Percentiles rank a stretch among this genome's conserved stretches.
phyloP scores from a whole-genome alignment of 169 alveolate species.

The Plasmodium gallinaceum region DNA sequence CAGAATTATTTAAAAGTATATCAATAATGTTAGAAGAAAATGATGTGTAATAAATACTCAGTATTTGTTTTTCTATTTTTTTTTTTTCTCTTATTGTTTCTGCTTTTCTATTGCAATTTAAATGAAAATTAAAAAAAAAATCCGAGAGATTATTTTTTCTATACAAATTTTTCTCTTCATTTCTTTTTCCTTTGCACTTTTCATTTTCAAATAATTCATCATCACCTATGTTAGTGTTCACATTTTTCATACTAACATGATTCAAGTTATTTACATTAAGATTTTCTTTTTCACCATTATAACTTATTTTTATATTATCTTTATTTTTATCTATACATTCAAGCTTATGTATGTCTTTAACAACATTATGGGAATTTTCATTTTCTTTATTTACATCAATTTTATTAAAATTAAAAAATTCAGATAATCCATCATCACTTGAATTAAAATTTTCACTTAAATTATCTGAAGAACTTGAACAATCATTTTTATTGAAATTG shows the following conservation, averaged over 20 bases:
- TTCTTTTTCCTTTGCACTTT: background rate
- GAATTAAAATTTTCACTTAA: slow-evolving; percentile 43
- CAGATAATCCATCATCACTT: slow-evolving; percentile 13
- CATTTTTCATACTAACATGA: background rate
- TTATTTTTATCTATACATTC: background rate
- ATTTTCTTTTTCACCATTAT: background rate
- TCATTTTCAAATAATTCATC: background rate
- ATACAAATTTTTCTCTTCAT: background rate
- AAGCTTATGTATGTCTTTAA: background rate
- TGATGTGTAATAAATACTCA: slow-evolving; percentile 59
- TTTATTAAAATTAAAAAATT: slow-evolving; percentile 4
- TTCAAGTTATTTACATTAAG: background rate
- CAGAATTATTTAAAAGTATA: slow-evolving; percentile 51
- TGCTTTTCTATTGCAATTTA: slow-evolving; percentile 55
- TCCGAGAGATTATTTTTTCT: slow-evolving; percentile 3
- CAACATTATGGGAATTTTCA: background rate
- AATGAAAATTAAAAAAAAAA: slow-evolving; percentile 41
- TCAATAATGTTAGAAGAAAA: slow-evolving; percentile 59
- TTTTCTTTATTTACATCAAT: background rate
- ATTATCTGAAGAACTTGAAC: slow-evolving; percentile 55
- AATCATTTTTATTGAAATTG: background rate
- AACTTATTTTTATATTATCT: slow-evolving; percentile 1
- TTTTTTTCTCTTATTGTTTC: slow-evolving; percentile 60
- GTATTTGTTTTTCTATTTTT: slow-evolving; percentile 51
- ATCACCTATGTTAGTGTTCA: background rate